Evolutionary conservation across 257 asterid species (phyloP).

Genomic region (Solanum tarijense): DNA sequence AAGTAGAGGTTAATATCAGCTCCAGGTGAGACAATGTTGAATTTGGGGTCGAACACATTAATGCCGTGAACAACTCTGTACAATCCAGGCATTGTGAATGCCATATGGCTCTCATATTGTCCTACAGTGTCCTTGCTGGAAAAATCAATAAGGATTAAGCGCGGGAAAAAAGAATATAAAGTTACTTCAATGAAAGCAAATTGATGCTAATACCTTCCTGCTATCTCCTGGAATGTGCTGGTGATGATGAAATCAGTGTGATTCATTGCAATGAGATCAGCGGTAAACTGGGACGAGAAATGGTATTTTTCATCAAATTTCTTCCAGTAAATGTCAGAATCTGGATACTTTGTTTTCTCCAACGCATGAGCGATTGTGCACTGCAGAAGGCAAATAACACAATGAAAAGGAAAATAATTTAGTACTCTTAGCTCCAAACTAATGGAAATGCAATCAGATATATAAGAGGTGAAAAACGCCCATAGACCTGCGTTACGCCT

Average conservation of each 20-base stretch:
- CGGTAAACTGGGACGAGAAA: constrained; percentile 92
- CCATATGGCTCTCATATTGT: constrained; percentile 91
- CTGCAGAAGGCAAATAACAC: neutral
- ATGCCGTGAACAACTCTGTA: constrained; percentile 96
- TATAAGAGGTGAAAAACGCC: neutral
- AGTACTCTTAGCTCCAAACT: neutral
- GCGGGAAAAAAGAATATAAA: neutral
- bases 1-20: constrained; percentile 72
- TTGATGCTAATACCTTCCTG: constrained; percentile 58
- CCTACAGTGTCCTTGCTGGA: constrained; percentile 92
- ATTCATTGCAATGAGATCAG: constrained; percentile 93
- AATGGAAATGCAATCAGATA: neutral
- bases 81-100: constrained; percentile 96
- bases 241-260: constrained; percentile 97
- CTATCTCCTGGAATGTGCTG: constrained; percentile 95
- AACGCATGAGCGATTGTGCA: constrained; percentile 13
- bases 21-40: constrained; percentile 94
- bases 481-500: constrained; percentile 77
- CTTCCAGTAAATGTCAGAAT: constrained; percentile 12
- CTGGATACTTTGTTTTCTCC: constrained; percentile 15
- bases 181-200: neutral
- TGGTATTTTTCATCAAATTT: constrained; percentile 71
- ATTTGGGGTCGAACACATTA: constrained; percentile 85
- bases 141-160: neutral
- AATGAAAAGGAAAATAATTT: neutral